Conservation (phyloP, 2,329 filamentous ascomycete genomes). For the Lecanicillium sp. region DNA sequence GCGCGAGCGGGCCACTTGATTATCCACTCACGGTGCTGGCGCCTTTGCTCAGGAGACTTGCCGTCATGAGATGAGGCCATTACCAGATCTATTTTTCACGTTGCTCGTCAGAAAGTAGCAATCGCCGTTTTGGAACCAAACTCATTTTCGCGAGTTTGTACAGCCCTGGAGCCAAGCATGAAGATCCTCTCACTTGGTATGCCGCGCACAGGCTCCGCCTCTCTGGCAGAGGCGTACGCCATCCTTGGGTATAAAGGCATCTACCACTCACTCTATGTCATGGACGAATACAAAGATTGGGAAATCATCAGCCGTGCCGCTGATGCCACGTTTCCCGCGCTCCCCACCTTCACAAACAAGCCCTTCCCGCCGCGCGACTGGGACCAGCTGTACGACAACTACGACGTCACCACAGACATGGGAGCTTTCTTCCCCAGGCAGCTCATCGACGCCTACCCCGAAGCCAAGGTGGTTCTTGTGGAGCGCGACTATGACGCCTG, state of each 20-base stretch:
- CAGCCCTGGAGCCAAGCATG: too few species aligned
- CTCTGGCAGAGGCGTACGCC: conserved; percentile 23
- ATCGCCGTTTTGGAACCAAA: too few species aligned
- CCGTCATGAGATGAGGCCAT: too few species aligned
- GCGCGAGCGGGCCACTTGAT: too few species aligned
- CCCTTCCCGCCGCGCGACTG: conserved; percentile 3
- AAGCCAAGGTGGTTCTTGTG: not conserved
- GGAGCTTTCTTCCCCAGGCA: conserved; percentile 56
- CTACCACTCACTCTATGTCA: conserved; percentile 20
- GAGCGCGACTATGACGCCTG: not conserved
- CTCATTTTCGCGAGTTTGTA: too few species aligned
- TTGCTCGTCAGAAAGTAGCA: too few species aligned
- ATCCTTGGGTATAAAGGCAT: conserved; percentile 24
- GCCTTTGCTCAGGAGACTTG: not conserved
- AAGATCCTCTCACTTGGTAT: conserved; percentile 23
- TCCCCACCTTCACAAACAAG: conserved; percentile 2
- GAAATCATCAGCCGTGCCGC: conserved; percentile 11
- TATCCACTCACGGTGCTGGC: too few species aligned
- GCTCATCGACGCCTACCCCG: conserved; percentile 51
- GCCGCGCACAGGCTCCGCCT: conserved; percentile 23
- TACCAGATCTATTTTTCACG: too few species aligned
- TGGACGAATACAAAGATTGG: conserved; percentile 18
- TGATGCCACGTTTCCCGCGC: conserved; percentile 5
- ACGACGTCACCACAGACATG: not conserved
- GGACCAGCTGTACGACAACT: conserved; percentile 7